phyloP scores from a whole-genome alignment of 2,329 filamentous ascomycete species.

The Pseudogymnoascus sp. region DNA sequence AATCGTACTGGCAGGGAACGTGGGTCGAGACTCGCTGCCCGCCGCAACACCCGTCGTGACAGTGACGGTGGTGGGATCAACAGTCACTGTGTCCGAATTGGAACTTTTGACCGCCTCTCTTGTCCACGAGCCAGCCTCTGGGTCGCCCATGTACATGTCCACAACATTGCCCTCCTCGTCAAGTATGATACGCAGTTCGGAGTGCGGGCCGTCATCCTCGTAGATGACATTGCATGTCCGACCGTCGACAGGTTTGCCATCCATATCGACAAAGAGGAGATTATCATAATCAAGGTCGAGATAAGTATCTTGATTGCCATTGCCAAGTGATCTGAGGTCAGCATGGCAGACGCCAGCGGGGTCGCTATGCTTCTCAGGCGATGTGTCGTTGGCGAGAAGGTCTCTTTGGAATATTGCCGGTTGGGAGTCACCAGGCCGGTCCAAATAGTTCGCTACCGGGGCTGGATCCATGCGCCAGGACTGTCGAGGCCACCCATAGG shows the following conservation, averaged over 20 bases:
- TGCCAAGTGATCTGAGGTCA: not conserved
- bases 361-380: not conserved
- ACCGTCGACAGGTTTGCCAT: slow-evolving; percentile 10
- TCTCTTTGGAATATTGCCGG: not conserved
- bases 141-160: not conserved
- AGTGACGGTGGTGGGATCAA: not conserved
- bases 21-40: not conserved
- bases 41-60: not conserved
- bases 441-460: not conserved
- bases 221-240: slow-evolving; percentile 10
- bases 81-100: not conserved
- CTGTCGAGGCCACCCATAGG: not conserved
- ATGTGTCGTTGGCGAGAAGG: not conserved
- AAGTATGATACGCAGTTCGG: not conserved
- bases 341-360: not conserved
- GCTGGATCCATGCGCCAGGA: not conserved
- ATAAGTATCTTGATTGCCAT: not conserved
- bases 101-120: not conserved
- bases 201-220: not conserved
- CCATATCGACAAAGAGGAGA: slow-evolving; percentile 8
- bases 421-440: not conserved
- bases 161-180: not conserved
- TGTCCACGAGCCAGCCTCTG: not conserved
- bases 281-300: slow-evolving; percentile 6
- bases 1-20: not conserved